A percentile compares a stretch with the other conserved stretches of the same genome.
These are phyloP conservation scores for Lecanicillium sp. DNA, from an alignment of 2,329 filamentous ascomycete genomes.

Conservation along the genomic window DNA sequence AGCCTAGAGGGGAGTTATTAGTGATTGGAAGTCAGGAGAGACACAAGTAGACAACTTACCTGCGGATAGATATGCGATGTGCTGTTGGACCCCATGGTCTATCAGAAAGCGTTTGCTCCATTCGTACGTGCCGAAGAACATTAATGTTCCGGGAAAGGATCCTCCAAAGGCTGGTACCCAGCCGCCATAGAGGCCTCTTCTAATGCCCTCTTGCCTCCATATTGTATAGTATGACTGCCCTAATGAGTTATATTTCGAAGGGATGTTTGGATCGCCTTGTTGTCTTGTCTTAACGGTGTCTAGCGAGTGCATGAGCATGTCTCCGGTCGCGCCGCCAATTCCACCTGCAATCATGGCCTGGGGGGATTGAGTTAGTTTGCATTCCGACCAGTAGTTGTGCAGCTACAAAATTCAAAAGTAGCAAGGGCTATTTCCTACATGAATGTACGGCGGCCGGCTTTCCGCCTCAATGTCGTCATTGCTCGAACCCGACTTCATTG, in stretches of 20 bases:
- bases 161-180: constrained; percentile 84
- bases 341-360: constrained; percentile 95
- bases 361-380: constrained; percentile 8
- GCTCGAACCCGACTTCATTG: constrained; percentile 18
- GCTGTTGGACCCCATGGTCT: constrained; percentile 72
- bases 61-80: constrained; percentile 76
- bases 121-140: constrained; percentile 96
- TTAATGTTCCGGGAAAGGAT: constrained; percentile 85
- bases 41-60: constrained; percentile 39
- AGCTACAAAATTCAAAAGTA: background rate
- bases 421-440: constrained; percentile 21
- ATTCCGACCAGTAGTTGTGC: background rate
- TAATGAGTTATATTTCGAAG: constrained; percentile 86
- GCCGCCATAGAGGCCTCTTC: constrained; percentile 84
- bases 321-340: constrained; percentile 83
- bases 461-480: constrained; percentile 31
- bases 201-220: constrained; percentile 80
- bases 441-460: constrained; percentile 34
- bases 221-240: constrained; percentile 89
- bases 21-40: background rate
- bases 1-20: constrained; percentile 44
- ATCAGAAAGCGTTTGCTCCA: constrained; percentile 87
- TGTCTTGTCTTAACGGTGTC: constrained; percentile 98
- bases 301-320: constrained; percentile 97
- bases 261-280: constrained; percentile 89